Base-by-base conservation (phyloP, 768 basidiomycete genomes). In the Lactifluus hygrophoroides region DNA sequence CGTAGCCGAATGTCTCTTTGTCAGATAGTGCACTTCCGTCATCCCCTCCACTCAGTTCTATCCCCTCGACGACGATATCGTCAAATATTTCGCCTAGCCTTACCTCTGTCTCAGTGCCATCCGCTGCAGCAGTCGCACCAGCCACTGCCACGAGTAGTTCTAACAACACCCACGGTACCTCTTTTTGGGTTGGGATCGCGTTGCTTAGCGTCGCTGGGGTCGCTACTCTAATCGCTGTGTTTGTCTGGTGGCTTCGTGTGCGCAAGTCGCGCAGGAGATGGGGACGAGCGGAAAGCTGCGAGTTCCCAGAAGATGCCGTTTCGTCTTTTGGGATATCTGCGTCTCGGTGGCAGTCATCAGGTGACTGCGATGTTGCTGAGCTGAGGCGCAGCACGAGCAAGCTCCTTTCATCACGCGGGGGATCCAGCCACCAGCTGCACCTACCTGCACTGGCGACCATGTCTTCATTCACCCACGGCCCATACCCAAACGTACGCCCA, bases 231-330 rank as follows among this genome's bases (percentile, higher is more conserved):
- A 55, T 68, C 2, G 63, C 66, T 0, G 40, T 69, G 25, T 35
- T 67, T 17, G 37, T 54, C 7, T 71, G 68, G 66, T 66, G 66
- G 63, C 50, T 66, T 10, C 68, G 69, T 23, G 64, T 60, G 16
- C 65, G 66, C 40, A 37, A 64, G 19, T 46, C 60, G 34, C 38
- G 38, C 37, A 44, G 51, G 59, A 19, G 34, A 44, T 32, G 54
- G 54, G 40, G 61, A 37, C 23, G 68, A 65, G 60, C 66, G 8
- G 68, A 68, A 64, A 63, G 65, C 28, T 55, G 53, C 35, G 58
- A 57, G n/a, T 46, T 53, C 30, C 52, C 49, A 0, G 58, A 58
- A 49, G 59, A 51, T 5, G 23, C 44, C 32, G 32, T 60, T 25
- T 51, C 52, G 13, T 47, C 59, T 13, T 56, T 47, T 11, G 54